Percentiles rank a stretch among this genome's conserved stretches.
Conservation (phyloP, 352 stramenopile species). For the Pythium vanterpoolii region DNA sequence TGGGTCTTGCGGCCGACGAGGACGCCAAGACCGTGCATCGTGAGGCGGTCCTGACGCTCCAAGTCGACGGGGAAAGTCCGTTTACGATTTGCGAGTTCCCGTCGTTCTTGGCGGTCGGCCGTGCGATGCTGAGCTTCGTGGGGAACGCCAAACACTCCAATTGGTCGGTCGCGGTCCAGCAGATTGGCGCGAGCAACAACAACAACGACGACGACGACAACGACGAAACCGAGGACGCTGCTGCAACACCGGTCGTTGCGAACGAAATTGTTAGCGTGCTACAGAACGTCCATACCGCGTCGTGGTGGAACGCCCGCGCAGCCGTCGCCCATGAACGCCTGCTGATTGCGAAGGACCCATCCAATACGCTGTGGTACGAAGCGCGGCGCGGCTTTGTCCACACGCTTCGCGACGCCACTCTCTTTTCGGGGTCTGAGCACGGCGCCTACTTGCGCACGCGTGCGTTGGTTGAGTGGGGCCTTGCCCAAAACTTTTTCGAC, state of each 20-base stretch:
- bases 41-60: constrained; percentile 57
- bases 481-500: constrained; percentile 92
- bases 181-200: constrained; percentile 38
- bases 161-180: constrained; percentile 55
- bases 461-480: constrained; percentile 91
- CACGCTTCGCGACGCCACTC: constrained; percentile 30
- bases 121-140: constrained; percentile 61
- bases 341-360: constrained; percentile 55
- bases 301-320: constrained; percentile 78
- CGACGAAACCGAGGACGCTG: constrained; percentile 38
- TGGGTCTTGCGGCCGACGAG: constrained; percentile 19
- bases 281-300: constrained; percentile 32
- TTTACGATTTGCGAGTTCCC: constrained; percentile 81
- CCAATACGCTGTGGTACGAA: constrained; percentile 80
- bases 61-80: constrained; percentile 75
- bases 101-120: constrained; percentile 58
- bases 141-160: constrained; percentile 57
- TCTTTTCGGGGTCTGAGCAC: constrained; percentile 35
- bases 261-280: constrained; percentile 23
- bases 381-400: constrained; percentile 53
- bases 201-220: constrained; percentile 41
- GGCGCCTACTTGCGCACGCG: constrained; percentile 59
- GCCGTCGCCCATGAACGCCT: constrained; percentile 69
- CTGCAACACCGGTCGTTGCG: constrained; percentile 9
- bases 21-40: constrained; percentile 47